Evolutionary conservation across 768 basidiomycete species (phyloP).

Genomic region (Leccinum variicolor): DNA sequence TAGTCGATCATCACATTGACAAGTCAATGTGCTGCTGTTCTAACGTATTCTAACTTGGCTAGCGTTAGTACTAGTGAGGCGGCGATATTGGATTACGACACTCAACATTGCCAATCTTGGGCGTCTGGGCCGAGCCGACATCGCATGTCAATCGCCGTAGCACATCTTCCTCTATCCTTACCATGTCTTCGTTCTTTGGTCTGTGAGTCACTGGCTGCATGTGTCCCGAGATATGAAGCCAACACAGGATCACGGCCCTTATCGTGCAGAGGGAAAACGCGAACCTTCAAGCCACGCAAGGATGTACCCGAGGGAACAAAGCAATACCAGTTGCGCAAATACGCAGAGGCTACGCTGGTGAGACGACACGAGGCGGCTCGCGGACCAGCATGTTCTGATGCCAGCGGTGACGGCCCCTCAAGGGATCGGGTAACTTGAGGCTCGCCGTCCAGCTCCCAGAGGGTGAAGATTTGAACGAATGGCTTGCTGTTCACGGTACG

Average conservation of each 20-base stretch:
- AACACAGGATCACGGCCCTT: conserved; percentile 3
- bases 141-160: conserved; percentile 1
- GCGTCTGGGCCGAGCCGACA: not conserved
- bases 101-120: conserved; percentile 15
- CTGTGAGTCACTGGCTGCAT: conserved; percentile 49
- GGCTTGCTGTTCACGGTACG: conserved; percentile 98
- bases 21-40: not conserved
- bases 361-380: not conserved
- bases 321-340: conserved; percentile 97
- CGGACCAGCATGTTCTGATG: conserved; percentile 11
- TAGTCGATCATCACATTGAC: not conserved
- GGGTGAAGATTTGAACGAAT: conserved; percentile 96
- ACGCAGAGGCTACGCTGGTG: conserved; percentile 93
- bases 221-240: conserved; percentile 8
- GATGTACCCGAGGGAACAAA: conserved; percentile 95
- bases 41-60: too few species aligned
- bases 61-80: not conserved
- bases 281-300: conserved; percentile 95
- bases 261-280: conserved; percentile 73
- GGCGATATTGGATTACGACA: not conserved
- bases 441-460: conserved; percentile 92
- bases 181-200: conserved; percentile 87
- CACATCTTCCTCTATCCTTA: conserved; percentile 12
- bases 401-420: not conserved
- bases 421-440: conserved; percentile 96